Evolutionary conservation across 345 rosid species (phyloP).

Genomic region (Brassica juncea): DNA sequence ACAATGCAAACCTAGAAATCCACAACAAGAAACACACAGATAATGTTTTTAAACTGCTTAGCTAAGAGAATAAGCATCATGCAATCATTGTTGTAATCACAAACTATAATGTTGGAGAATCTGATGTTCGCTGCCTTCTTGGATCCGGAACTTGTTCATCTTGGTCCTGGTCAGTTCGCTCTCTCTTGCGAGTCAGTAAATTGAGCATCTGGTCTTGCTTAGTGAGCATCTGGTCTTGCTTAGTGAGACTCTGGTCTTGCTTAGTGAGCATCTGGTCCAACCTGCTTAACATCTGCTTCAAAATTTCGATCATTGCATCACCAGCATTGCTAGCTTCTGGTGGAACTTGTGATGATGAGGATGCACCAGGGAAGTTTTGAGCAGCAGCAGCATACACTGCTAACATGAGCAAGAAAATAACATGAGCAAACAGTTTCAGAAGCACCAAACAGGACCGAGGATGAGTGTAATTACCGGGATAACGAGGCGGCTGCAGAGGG

Average conservation of each 20-base stretch:
- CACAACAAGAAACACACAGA: neutral
- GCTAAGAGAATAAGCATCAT: neutral
- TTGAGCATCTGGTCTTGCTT: neutral
- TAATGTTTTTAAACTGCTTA: neutral
- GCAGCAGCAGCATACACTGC: neutral
- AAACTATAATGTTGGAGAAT: neutral
- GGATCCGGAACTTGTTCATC: neutral
- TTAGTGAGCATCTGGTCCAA: neutral
- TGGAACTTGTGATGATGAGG: neutral
- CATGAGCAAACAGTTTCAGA: neutral
- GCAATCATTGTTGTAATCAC: neutral
- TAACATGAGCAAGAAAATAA: no score
- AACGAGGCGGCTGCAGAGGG: neutral
- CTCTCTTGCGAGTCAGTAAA: neutral
- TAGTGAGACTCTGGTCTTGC: no score
- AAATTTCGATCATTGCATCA: neutral
- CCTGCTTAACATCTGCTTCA: neutral
- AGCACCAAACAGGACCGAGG: neutral
- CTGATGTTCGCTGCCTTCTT: neutral
- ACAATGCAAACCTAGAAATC: neutral
- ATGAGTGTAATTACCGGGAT: neutral
- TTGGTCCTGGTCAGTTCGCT: neutral
- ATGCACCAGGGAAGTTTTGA: neutral
- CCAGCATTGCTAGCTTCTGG: neutral
- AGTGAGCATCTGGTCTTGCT: no score